Conservation (phyloP, 2,329 filamentous ascomycete genomes). For the Cercospora nicotianae region DNA sequence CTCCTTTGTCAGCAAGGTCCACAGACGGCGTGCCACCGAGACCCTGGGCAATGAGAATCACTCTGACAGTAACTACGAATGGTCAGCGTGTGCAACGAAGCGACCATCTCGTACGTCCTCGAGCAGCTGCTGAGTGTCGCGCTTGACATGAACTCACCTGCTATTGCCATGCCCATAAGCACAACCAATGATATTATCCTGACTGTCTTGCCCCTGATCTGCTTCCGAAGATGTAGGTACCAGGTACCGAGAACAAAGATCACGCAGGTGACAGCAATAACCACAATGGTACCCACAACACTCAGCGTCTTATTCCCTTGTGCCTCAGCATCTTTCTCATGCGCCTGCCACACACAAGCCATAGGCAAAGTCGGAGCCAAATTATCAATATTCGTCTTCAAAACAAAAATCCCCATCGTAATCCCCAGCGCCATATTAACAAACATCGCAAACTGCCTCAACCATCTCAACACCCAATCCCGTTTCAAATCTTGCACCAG, state of each 20-base stretch:
- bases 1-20: slow-evolving; percentile 52
- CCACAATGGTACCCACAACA: slow-evolving; percentile 60
- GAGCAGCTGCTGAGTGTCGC: background rate
- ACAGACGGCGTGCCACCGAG: slow-evolving; percentile 58
- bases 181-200: slow-evolving; percentile 56
- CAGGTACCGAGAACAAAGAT: slow-evolving; percentile 62
- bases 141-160: slow-evolving; percentile 37
- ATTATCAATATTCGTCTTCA: slow-evolving; percentile 55
- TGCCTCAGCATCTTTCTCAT: slow-evolving; percentile 36
- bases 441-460: slow-evolving; percentile 66
- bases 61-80: slow-evolving; percentile 51
- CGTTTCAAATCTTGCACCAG: slow-evolving; percentile 65
- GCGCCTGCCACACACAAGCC: slow-evolving; percentile 59
- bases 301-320: slow-evolving; percentile 43
- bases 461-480: slow-evolving; percentile 66
- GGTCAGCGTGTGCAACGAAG: background rate
- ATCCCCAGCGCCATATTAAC: slow-evolving; percentile 62
- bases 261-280: slow-evolving; percentile 59
- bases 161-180: slow-evolving; percentile 56
- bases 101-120: background rate
- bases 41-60: slow-evolving; percentile 60
- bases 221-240: slow-evolving; percentile 61
- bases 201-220: slow-evolving; percentile 56
- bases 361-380: slow-evolving; percentile 59
- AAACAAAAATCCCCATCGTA: slow-evolving; percentile 57